A percentile compares a stretch with the other conserved stretches of the same genome.
Evolutionary conservation across 2,329 filamentous ascomycete genomes (phyloP).

Genomic region (Exophiala bonariae): DNA sequence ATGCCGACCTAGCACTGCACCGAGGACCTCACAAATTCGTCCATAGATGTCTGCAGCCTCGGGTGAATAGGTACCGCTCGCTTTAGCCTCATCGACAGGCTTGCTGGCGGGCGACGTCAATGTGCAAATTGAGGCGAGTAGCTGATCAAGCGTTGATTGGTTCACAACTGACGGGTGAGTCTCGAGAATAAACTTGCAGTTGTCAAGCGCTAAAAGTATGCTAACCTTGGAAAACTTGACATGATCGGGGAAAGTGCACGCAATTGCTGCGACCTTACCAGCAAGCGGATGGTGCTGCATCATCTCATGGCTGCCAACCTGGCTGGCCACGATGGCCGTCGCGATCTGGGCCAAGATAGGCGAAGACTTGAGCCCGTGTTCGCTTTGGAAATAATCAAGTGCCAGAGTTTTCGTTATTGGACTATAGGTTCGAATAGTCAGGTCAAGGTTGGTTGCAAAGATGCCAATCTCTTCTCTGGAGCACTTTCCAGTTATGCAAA

Average conservation of each 20-base stretch:
- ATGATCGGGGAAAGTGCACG: slow-evolving; percentile 32
- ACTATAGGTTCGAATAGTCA: no score
- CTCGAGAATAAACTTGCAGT: slow-evolving; percentile 40
- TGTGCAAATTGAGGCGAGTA: slow-evolving; percentile 39
- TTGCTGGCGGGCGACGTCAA: slow-evolving; percentile 33
- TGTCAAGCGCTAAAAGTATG: slow-evolving; percentile 37
- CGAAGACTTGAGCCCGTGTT: neutral
- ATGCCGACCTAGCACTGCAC: slow-evolving; percentile 56
- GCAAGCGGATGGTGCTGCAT: slow-evolving; percentile 8
- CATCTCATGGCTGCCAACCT: slow-evolving; percentile 8
- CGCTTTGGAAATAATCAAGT: no score
- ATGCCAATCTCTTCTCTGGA: no score
- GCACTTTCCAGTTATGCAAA: neutral
- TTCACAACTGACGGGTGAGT: slow-evolving; percentile 41
- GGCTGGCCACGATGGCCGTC: slow-evolving; percentile 5
- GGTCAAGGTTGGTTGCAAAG: no score
- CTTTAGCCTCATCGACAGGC: neutral
- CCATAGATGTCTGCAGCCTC: slow-evolving; percentile 47
- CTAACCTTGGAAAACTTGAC: neutral
- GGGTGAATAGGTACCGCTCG: neutral
- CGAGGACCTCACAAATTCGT: slow-evolving; percentile 55
- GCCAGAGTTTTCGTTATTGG: no score
- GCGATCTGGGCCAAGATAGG: slow-evolving; percentile 4
- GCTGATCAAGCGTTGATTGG: slow-evolving; percentile 47
- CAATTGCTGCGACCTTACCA: slow-evolving; percentile 33